Base-by-base conservation (phyloP, 495 filamentous ascomycete genomes). In the Cercophora samala region DNA sequence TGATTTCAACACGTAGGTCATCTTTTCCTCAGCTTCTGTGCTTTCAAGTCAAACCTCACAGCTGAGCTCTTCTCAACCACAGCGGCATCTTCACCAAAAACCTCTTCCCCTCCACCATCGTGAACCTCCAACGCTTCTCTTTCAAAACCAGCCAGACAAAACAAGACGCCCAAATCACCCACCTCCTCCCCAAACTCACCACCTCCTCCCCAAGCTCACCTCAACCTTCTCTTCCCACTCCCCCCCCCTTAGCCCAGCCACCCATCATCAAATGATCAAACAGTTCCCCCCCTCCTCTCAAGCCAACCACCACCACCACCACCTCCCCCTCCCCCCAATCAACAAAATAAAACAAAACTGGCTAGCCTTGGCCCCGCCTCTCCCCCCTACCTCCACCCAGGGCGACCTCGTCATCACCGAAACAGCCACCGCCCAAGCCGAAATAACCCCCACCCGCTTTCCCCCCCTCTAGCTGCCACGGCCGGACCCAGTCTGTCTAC, bases 321-420 rank as follows among this genome's bases (percentile, higher is more conserved):
- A 17, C 3, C 17, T 19, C 42, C 13, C 67, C 58, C 13, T 46
- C 71, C 53, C 23, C 63, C 19, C n/a, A 9, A 3, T 24, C 61
- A 2, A 46, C 56, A 70, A 61, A 2, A 67, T 79, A 15, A 69
- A 65, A 18, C 79, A 80, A 53, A 76, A 81, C 62, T 78, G 68
- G 52, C 71, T 81, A n/a, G n/a, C n/a, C n/a, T n/a, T 81, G 78
- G 78, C 63, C 71, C 15, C 58, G 59, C 21, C 60, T 74, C 42
- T 65, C 67, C 51, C n/a, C 52, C 56, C n/a, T 78, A 83, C 80
- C 21, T 84, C 78, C 32, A 80, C 76, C 18, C 77, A 59, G 58
- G n/a, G 81, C 76, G 76, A 88, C 79, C 13, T 85, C 77, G 72
- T 78, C 78, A 66, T 87, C 76, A 69, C 74, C 22, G 81, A 83